Base-by-base conservation (phyloP, 2,329 filamentous ascomycete species). In the Thelonectria rubi region DNA sequence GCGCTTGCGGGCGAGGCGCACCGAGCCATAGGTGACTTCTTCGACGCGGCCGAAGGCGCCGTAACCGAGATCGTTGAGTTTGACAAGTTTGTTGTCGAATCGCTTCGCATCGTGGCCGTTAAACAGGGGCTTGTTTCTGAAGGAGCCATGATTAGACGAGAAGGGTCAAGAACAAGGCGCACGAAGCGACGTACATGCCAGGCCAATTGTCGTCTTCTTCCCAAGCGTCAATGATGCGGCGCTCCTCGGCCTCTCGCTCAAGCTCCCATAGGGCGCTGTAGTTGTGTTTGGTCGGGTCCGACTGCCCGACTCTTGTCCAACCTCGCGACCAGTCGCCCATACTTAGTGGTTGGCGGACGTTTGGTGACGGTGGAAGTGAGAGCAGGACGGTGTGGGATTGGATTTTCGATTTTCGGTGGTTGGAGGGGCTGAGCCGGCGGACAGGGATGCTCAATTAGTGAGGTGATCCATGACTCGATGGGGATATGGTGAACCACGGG, bases 1-100 rank as follows among this genome's bases (percentile, higher is more conserved):
- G 65, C 77, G 76, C 70, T 84, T 84, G 40, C 80, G 73, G 5
- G 81, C 81, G 58, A 83, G 75, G 49, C 74, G 78, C 49, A 84
- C 78, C 9, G 74, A 72, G 15, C 73, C 74, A 58, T 77, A 78
- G 5, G 72, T 74, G 20, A 82, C 77, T 58, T 80, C 78, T 60
- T 82, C 77, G 24, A 83, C 82, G 37, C 76, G 68, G 45, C 80
- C 80, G 67, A 78, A 81, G 17, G 75, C 75, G 30, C 80, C 81
- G 46, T 67, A 69, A n/a, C 81, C 80, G 10, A 83, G 72, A n/a
- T 77, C 73, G 47, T 73, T 69, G 52, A 74, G 64, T 62, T 70
- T 72, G 8, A 69, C 63, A 15, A 77, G 69, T 21, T 71, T 73
- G 49, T 65, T 60, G 62, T 77, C 75, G 65, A 77, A 77, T 45